These are phyloP conservation scores for Trypanosoma rangeli DNA, from an alignment of 208 protist species.

Conservation along the genomic window DNA sequence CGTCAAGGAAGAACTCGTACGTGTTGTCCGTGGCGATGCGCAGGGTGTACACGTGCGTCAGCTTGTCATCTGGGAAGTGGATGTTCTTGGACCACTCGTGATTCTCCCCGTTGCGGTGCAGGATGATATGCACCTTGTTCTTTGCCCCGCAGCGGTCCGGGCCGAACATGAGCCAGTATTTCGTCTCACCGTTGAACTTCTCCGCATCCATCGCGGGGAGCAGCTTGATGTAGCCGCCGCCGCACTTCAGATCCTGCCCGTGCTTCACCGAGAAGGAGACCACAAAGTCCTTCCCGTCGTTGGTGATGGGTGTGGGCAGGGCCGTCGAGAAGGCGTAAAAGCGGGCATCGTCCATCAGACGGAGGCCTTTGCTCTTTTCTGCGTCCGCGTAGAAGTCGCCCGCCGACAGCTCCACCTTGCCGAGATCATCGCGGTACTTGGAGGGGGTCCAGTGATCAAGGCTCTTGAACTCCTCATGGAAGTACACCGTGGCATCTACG, in stretches of 20 bases:
- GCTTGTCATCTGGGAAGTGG: slow-evolving; percentile 58
- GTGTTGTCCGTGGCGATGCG: slow-evolving; percentile 88
- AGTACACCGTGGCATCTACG: slow-evolving; percentile 50
- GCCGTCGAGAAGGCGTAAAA: slow-evolving; percentile 90
- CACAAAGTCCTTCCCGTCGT: slow-evolving; percentile 90
- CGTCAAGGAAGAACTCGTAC: slow-evolving; percentile 92
- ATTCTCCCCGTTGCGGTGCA: slow-evolving; percentile 94
- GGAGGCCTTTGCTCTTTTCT: slow-evolving; percentile 75
- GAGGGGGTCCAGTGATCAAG: slow-evolving; percentile 64
- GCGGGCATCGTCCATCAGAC: slow-evolving; percentile 82
- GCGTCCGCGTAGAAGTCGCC: slow-evolving; percentile 61
- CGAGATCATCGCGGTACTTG: slow-evolving; percentile 52
- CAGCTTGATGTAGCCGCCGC: slow-evolving; percentile 94
- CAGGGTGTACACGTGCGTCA: slow-evolving; percentile 95
- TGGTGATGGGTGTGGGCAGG: slow-evolving; percentile 66
- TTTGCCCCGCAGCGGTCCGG: slow-evolving; percentile 91
- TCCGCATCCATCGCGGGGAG: slow-evolving; percentile 76
- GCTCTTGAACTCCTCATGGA: slow-evolving; percentile 74
- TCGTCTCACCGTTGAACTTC: slow-evolving; percentile 84
- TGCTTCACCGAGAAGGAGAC: slow-evolving; percentile 92
- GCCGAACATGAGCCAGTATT: slow-evolving; percentile 96
- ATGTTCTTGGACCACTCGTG: slow-evolving; percentile 78
- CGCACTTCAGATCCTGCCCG: slow-evolving; percentile 90
- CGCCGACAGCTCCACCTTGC: slow-evolving; percentile 55
- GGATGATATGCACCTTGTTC: slow-evolving; percentile 92